Base-by-base conservation (phyloP, 2,329 filamentous ascomycete species). In the Diaporthe amygdali region DNA sequence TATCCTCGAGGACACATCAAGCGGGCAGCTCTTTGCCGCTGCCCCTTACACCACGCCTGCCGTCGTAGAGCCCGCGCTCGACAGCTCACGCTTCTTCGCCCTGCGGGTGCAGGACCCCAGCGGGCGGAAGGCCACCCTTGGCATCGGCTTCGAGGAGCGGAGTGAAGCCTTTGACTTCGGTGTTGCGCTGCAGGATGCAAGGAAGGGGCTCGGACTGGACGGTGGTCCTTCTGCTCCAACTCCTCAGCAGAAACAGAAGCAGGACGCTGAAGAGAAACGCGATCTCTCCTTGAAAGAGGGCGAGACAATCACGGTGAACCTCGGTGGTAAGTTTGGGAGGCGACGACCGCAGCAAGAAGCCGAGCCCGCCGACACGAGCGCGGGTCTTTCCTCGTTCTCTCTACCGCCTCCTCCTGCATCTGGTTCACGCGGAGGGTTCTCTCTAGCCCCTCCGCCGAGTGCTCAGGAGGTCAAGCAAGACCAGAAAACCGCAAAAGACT, bases 221-320 rank as follows among this genome's bases (percentile, higher is more conserved):
- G 83, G 84, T 41, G 79, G 77, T 54, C 81, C 77, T 9, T 44
- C 30, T 22, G 69, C 51, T 1, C 44, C 81, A 75, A 82, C 81
- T 5, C 79, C 78, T 15, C 76, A 77, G 20, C 82, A 81, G 71
- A 80, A 81, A 72, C 79, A 79, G 17, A 77, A 78, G n/a, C 81
- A 80, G 72, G 80, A 81, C 72, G 82, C 82, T 51, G 83, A 85
- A 70, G 88, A 89, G 77, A 92, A 91, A 82, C 89, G 88, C 75
- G 94, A 97, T 78, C 95, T 94, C 78, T 95, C 93, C 77, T 81
- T 97, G 74, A 97, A 97, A 81, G 94, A 95, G 72, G 94, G 94
- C 14, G 92, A 97, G 86, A 97, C 93, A 22, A 97, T 97, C 76
- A 94, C 92, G 30, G 91, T 97, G 74, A 94, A 93, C 79, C 87